Evolutionary conservation across 1,284 basidiomycete genomes (phyloP), one percentile per base, ranked within the genome.

Genomic region (Hypsizygus ulmarius): DNA sequence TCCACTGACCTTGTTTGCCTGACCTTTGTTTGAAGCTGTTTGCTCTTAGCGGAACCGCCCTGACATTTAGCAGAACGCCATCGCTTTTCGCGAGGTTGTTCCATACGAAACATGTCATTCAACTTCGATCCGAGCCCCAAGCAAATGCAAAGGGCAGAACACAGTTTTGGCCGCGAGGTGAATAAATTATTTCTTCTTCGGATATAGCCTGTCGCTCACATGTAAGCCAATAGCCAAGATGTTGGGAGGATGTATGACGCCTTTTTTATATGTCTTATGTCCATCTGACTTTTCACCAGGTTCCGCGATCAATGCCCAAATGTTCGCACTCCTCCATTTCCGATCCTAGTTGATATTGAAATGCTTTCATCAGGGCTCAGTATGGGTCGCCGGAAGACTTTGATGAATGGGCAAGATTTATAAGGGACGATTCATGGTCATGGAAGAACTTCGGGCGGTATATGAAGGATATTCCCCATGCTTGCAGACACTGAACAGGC

Each of bases 301-400:
- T 50, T 78, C 78, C 10, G 73, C 78, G 12, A 76, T 80, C 35
- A 84, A 84, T 49, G 81, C 80, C 0, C 72, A 75, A 64, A 77
- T 84, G 79, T 76, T 47, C 35, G 7, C 16, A 42, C 40, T 30
- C 15, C 41, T 45, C 36, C 30, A 33, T 40, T 9, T 39, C 21
- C 14, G 14, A 16, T 35, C 39, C 9, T 19, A 8, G 19, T 10
- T 5, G 16, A 35, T 15, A 21, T 42, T 16, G 35, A 33, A 21
- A 54, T 55, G 33, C 57, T 21, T 42, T 1, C 43, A 25, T 47
- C 30, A 84, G 81, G 62, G 82, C 76, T 47, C 83, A 85, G 11
- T 75, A 75, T 29, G 79, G 81, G 7, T 72, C 78, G 2, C 79
- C 83, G 0, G 74, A 77, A 3, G 82, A 85, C 56, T 84, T 77